These are phyloP conservation scores for Leccinellum rugosiceps DNA, from an alignment of 768 basidiomycete species.

Conservation along the genomic window DNA sequence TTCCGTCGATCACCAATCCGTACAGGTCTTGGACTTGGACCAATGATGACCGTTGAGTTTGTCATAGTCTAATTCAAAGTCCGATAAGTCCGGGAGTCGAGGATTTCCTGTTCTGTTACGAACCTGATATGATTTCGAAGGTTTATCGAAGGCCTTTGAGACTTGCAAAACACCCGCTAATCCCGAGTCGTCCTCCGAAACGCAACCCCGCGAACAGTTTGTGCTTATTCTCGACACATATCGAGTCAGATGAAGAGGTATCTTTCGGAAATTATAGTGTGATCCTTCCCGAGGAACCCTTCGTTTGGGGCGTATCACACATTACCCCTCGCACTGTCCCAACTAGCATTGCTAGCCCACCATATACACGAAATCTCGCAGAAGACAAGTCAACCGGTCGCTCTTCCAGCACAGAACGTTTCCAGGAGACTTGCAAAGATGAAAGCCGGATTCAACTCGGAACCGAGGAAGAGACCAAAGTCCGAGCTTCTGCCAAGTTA, in stretches of 20 bases:
- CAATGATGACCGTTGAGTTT: too few species aligned
- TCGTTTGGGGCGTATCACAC: slow-evolving; percentile 60
- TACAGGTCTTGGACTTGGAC: too few species aligned
- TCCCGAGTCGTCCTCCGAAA: neutral
- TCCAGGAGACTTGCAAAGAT: slow-evolving; percentile 9
- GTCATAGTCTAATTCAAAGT: too few species aligned
- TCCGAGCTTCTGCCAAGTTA: slow-evolving; percentile 54
- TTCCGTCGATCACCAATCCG: too few species aligned
- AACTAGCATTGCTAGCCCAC: slow-evolving; percentile 48
- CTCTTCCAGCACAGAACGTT: neutral
- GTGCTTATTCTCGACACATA: slow-evolving; percentile 5
- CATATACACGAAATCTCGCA: slow-evolving; percentile 37
- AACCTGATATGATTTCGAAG: too few species aligned
- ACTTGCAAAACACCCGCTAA: neutral
- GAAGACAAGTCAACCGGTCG: neutral
- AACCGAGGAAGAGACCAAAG: slow-evolving; percentile 45
- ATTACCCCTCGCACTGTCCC: slow-evolving; percentile 60
- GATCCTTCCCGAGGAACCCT: slow-evolving; percentile 65
- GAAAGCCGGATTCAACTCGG: slow-evolving; percentile 48
- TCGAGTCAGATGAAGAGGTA: slow-evolving; percentile 7
- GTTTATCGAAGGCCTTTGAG: too few species aligned
- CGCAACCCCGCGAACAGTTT: too few species aligned
- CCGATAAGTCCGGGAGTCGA: too few species aligned
- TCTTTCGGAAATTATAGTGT: slow-evolving; percentile 55
- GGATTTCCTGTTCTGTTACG: too few species aligned